Conservation (phyloP, 371 early-diverging fungal species). For the Rhizomucor pusillus region DNA sequence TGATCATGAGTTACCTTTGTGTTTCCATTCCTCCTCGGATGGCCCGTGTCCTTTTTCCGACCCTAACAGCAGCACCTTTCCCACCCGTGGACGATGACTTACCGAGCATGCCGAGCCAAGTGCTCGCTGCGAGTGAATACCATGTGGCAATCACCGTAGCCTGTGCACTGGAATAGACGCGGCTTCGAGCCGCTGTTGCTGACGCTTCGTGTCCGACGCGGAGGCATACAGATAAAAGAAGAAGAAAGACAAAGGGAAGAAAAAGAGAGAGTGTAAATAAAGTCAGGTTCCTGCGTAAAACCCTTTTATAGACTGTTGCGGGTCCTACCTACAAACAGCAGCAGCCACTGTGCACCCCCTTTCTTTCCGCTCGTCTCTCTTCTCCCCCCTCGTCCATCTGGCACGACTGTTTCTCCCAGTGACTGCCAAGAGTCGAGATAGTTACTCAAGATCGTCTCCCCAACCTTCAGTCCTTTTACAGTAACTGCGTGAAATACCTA, state of each 20-base stretch:
- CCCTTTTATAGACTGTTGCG: no score
- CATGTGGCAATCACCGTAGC: slow-evolving; percentile 61
- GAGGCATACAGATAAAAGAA: slow-evolving; percentile 10
- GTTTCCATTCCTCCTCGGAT: slow-evolving; percentile 4
- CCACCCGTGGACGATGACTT: slow-evolving; percentile 4
- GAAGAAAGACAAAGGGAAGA: background rate
- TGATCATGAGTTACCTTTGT: slow-evolving; percentile 4
- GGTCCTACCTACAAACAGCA: no score
- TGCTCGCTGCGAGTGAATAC: slow-evolving; percentile 62
- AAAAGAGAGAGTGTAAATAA: slow-evolving; percentile 4
- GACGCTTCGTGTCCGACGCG: slow-evolving; percentile 11
- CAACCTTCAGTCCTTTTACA: no score
- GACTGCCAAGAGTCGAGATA: no score
- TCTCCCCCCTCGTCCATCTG: no score
- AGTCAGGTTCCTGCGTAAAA: background rate
- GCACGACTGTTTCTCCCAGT: no score
- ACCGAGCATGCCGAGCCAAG: slow-evolving; percentile 59
- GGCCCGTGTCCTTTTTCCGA: background rate
- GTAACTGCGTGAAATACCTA: no score
- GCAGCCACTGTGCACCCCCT: no score
- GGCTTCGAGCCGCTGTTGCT: slow-evolving; percentile 23
- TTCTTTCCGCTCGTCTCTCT: no score
- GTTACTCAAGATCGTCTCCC: no score
- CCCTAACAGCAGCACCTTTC: background rate
- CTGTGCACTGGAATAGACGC: slow-evolving; percentile 57